Evolutionary conservation across 495 filamentous ascomycete genomes (phyloP), one percentile per base, ranked within the genome.

Genomic region (Podospora tetraspora): DNA sequence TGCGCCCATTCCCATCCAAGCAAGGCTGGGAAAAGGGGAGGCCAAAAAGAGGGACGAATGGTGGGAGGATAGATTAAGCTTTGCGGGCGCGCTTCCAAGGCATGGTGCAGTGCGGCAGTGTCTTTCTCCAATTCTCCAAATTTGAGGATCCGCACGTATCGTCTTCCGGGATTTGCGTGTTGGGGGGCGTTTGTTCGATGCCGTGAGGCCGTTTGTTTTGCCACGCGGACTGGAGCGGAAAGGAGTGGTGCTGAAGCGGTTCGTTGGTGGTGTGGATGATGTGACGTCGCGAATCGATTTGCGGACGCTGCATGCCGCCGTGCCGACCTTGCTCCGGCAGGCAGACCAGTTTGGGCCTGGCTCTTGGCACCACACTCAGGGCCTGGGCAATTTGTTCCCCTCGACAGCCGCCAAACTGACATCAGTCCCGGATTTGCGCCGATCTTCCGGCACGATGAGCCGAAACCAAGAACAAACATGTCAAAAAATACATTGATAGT

Each of bases 241-340:
- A 25, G 25, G 25, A 25, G 25, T 3, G 25, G 25, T 3, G 25
- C 25, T 25, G 25, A 25, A 25, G 25, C 25, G 4, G 25, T 25
- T 27, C 8, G 29, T 27, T 32, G 30, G 29, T 52, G 62, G 24
- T 32, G n/a, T 64, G 32, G 27, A 21, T 43, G 63, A 58, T 65
- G 63, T 65, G 63, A 65, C 63, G 63, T 65, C 63, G 63, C 63
- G 52, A 65, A 65, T 65, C 25, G 23, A 22, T 64, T 37, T 23
- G 62, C 29, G 62, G 16, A 8, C 13, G 61, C 61, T 12, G 61
- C 27, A 21, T 11, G 23, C 30, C 23, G 60, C 34, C 7, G 22
- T 27, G 22, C n/a, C 24, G 24, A 27, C 60, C 9, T 21, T 56
- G 62, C 21, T 64, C 24, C 62, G 62, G 62, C 32, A 57, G 22